phyloP scores from a whole-genome alignment of 2,329 filamentous ascomycete genomes.

The Cordyceps javanica region DNA sequence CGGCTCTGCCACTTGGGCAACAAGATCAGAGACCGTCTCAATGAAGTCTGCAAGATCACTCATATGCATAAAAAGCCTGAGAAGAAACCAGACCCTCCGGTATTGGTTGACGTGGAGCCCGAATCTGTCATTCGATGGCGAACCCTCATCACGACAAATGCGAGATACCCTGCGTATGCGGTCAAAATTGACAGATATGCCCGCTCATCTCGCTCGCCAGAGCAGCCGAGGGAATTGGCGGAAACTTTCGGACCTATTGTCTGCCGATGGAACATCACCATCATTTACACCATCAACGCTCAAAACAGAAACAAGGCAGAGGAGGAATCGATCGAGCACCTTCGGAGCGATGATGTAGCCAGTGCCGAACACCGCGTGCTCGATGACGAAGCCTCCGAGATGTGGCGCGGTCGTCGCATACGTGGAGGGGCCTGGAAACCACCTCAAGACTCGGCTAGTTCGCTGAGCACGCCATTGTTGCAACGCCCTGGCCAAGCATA shows the following conservation, averaged over 20 bases:
- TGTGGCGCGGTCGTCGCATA: neutral
- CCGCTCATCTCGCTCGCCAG: slow-evolving; percentile 10
- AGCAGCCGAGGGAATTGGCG: slow-evolving; percentile 17
- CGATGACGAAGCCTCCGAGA: neutral
- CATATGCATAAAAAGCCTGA: slow-evolving; percentile 32
- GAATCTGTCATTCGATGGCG: slow-evolving; percentile 33
- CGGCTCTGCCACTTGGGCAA: slow-evolving; percentile 30
- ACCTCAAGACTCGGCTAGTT: neutral
- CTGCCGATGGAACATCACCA: slow-evolving; percentile 43
- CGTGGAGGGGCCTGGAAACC: slow-evolving; percentile 13
- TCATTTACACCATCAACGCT: slow-evolving; percentile 20
- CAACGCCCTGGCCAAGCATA: slow-evolving; percentile 41
- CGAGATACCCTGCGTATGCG: slow-evolving; percentile 34
- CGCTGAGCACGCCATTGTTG: neutral
- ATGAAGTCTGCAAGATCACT: slow-evolving; percentile 37
- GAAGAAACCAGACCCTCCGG: slow-evolving; percentile 32
- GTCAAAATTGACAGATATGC: slow-evolving; percentile 19
- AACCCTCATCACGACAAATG: slow-evolving; percentile 49
- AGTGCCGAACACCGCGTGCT: slow-evolving; percentile 21
- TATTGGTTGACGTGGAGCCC: slow-evolving; percentile 36
- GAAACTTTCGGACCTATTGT: slow-evolving; percentile 34
- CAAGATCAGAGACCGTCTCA: slow-evolving; percentile 32
- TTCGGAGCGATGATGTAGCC: slow-evolving; percentile 25
- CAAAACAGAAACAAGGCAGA: slow-evolving; percentile 20
- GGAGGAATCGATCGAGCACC: slow-evolving; percentile 32